Evolutionary conservation across 2,329 filamentous ascomycete genomes (phyloP).

Genomic region (Talaromyces amestolkiae): DNA sequence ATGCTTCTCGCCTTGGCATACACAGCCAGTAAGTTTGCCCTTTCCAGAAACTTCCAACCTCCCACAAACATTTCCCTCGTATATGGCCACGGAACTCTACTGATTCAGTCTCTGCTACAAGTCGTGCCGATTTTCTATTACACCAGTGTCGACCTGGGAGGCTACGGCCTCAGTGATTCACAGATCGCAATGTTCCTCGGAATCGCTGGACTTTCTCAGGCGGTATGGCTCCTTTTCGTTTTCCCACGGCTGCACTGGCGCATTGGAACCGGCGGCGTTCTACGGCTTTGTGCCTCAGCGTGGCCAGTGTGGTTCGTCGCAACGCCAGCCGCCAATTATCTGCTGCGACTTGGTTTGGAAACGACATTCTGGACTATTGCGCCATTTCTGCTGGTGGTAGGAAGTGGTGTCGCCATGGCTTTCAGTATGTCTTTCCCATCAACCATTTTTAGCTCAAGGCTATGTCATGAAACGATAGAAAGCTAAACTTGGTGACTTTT

Average conservation of each 20-base stretch:
- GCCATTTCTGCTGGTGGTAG: constrained; percentile 51
- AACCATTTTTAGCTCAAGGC: neutral
- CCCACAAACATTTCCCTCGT: neutral
- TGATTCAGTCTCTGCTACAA: neutral
- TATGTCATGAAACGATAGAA: neutral
- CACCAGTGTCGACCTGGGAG: constrained; percentile 61
- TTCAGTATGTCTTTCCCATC: constrained; percentile 51
- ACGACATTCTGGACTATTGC: constrained; percentile 58
- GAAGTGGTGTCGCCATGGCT: constrained; percentile 64
- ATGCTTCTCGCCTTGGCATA: constrained; percentile 69
- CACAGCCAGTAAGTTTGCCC: constrained; percentile 52
- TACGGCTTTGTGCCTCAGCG: constrained; percentile 55
- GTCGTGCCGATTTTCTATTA: constrained; percentile 67
- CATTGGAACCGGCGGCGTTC: constrained; percentile 64
- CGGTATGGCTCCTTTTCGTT: constrained; percentile 66
- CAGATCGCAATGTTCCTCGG: constrained; percentile 68
- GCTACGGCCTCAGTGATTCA: constrained; percentile 60
- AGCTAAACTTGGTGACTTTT: neutral
- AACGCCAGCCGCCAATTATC: constrained; percentile 55
- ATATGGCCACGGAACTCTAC: neutral
- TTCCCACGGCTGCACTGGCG: constrained; percentile 68
- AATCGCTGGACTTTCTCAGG: constrained; percentile 63
- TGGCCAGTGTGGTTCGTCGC: constrained; percentile 60
- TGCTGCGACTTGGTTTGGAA: constrained; percentile 51
- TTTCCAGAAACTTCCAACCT: neutral